Percentiles rank a stretch among this genome's conserved stretches.
These are phyloP conservation scores for Luffa acutangula DNA, from an alignment of 306 rosid species.

Conservation along the genomic window DNA sequence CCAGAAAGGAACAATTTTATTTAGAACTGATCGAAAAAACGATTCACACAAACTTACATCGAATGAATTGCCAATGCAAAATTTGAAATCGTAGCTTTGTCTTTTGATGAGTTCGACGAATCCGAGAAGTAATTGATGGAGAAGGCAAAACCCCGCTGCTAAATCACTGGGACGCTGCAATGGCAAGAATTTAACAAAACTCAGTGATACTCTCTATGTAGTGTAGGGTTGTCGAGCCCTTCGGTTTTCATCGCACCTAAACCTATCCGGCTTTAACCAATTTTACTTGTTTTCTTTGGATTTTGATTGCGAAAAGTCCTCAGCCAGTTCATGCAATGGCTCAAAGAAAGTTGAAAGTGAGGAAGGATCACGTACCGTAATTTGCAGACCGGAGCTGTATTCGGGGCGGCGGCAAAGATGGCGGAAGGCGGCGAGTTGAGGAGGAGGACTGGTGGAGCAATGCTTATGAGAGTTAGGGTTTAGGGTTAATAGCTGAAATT, in stretches of 20 bases:
- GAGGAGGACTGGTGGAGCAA: not conserved
- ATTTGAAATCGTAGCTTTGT: not conserved
- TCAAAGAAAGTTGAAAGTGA: not conserved
- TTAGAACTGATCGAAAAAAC: not conserved
- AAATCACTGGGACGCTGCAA: not conserved
- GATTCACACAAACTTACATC: not conserved
- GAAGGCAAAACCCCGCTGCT: not conserved
- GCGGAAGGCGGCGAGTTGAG: not conserved
- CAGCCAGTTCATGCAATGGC: not conserved
- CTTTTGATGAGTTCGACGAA: not conserved
- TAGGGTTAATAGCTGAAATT: not conserved
- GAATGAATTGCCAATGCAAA: not conserved
- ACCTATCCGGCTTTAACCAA: not conserved
- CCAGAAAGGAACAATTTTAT: not conserved
- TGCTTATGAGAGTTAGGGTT: not conserved
- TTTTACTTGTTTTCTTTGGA: not conserved
- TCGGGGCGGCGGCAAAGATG: not conserved
- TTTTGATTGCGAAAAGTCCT: not conserved
- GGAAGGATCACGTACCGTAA: not conserved
- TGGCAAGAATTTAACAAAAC: not conserved
- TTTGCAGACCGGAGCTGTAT: not conserved
- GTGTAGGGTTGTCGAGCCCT: not conserved
- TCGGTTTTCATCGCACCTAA: not conserved
- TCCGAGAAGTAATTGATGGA: not conserved
- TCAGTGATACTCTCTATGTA: too few species aligned